phyloP scores from a whole-genome alignment of 345 rosid species.

The Acer yangbiense region DNA sequence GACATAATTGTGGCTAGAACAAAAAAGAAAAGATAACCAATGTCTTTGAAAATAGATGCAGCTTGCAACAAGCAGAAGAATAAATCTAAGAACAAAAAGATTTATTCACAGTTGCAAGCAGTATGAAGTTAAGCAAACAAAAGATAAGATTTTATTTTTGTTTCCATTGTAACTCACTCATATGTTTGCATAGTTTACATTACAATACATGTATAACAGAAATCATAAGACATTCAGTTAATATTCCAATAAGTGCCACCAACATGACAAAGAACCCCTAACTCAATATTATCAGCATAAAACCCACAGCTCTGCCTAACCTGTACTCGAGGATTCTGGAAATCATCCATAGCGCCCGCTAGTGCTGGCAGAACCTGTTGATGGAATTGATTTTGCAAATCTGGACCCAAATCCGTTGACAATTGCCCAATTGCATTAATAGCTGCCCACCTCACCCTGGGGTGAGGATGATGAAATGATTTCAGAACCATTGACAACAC shows the following conservation, averaged over 20 bases:
- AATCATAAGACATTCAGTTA: not conserved
- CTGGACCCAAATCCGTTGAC: constrained; percentile 99
- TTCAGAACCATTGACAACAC: constrained; percentile 84
- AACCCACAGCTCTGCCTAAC: constrained; percentile 36
- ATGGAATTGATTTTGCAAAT: constrained; percentile 94
- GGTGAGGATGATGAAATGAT: constrained; percentile 86
- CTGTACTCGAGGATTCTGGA: constrained; percentile 98
- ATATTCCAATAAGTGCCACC: not conserved
- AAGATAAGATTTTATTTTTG: not conserved
- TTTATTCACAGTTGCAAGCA: not conserved
- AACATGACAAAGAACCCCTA: not conserved
- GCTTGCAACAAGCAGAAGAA: not conserved
- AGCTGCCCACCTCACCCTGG: constrained; percentile 99
- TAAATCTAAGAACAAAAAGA: not conserved
- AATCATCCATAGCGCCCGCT: constrained; percentile 93
- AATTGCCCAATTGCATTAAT: constrained; percentile 96
- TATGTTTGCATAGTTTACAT: not conserved
- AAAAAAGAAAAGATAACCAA: not conserved
- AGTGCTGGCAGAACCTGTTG: constrained; percentile 83
- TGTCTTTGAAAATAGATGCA: not conserved
- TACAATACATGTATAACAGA: not conserved
- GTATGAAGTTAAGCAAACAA: not conserved
- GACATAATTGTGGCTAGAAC: not conserved
- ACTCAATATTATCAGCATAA: not conserved
- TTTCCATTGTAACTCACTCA: not conserved